phyloP scores from a whole-genome alignment of 371 early-diverging fungal genomes.

The Mucor mucedo region DNA sequence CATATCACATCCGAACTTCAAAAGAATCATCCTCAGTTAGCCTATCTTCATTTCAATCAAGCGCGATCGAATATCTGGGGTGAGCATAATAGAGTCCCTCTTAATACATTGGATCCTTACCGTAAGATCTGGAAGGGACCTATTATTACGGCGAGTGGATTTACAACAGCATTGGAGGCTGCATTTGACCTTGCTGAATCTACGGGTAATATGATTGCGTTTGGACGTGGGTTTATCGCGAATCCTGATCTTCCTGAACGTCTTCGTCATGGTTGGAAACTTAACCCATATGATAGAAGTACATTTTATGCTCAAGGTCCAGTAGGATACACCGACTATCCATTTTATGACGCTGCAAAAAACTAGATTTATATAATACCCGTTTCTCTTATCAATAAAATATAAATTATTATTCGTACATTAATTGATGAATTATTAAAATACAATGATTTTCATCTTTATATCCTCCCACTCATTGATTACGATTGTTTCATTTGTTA shows the following conservation, averaged over 20 bases:
- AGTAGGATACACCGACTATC: conserved; percentile 22
- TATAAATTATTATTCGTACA: no score
- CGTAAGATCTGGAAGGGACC: conserved; percentile 26
- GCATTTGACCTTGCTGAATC: conserved; percentile 16
- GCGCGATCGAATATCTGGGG: neutral
- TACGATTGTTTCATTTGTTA: no score
- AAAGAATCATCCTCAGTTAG: conserved; percentile 13
- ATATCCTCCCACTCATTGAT: no score
- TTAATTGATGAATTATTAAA: no score
- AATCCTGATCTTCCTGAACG: conserved; percentile 31
- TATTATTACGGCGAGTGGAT: conserved; percentile 21
- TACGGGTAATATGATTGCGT: conserved; percentile 26
- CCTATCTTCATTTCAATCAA: conserved; percentile 25
- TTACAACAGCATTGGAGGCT: neutral
- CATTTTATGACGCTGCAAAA: neutral
- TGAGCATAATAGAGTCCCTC: conserved; percentile 5
- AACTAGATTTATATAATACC: neutral
- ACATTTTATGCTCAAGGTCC: conserved; percentile 20
- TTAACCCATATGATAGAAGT: conserved; percentile 16
- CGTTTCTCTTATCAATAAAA: no score
- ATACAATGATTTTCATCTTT: no score
- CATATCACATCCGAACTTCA: conserved; percentile 8
- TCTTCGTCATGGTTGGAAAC: conserved; percentile 18
- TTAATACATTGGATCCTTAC: conserved; percentile 18
- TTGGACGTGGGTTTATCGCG: conserved; percentile 26